Conservation (phyloP, 1,139 yeast species). For the Geotrichum phurueaensis region DNA sequence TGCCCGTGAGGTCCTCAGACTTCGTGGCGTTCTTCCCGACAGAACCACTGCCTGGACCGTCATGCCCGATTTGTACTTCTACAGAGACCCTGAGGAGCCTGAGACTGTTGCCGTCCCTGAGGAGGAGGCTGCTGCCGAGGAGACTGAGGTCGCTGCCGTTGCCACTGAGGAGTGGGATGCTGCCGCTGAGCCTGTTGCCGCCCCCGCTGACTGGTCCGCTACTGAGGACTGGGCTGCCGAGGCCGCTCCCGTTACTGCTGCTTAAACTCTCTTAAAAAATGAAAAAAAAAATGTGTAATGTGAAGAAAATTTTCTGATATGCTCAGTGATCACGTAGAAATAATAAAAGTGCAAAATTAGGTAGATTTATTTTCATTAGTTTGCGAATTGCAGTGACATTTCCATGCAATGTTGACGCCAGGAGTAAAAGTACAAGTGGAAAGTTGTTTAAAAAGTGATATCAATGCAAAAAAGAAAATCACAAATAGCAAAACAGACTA, state of each 20-base stretch:
- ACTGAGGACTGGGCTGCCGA: slow-evolving; percentile 64
- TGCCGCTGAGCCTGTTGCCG: slow-evolving; percentile 55
- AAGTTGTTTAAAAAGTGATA: too few relatives aligned
- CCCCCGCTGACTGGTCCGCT: slow-evolving; percentile 44
- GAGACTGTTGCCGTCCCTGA: slow-evolving; percentile 65
- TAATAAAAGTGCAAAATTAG: too few relatives aligned
- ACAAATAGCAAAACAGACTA: too few relatives aligned
- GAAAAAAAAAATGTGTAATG: neutral
- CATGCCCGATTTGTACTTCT: slow-evolving; percentile 99
- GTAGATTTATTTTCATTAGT: too few relatives aligned
- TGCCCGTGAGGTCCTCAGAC: slow-evolving; percentile 98
- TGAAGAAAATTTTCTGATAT: neutral
- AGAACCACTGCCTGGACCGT: slow-evolving; percentile 97
- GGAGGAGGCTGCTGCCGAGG: slow-evolving; percentile 52
- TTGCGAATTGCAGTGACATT: too few relatives aligned
- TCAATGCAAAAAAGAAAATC: too few relatives aligned
- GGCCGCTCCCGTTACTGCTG: slow-evolving; percentile 31
- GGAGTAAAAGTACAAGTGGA: too few relatives aligned
- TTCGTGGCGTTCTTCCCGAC: slow-evolving; percentile 96
- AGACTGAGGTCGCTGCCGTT: slow-evolving; percentile 53
- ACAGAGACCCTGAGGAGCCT: slow-evolving; percentile 99
- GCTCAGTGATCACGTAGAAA: too few relatives aligned
- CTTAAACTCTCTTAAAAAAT: neutral
- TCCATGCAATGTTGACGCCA: too few relatives aligned
- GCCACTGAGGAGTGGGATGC: slow-evolving; percentile 78